Percentiles rank a stretch among this genome's conserved stretches.
Evolutionary conservation across 805 yeast species (phyloP).

Genomic region (Lipomyces lipofer): DNA sequence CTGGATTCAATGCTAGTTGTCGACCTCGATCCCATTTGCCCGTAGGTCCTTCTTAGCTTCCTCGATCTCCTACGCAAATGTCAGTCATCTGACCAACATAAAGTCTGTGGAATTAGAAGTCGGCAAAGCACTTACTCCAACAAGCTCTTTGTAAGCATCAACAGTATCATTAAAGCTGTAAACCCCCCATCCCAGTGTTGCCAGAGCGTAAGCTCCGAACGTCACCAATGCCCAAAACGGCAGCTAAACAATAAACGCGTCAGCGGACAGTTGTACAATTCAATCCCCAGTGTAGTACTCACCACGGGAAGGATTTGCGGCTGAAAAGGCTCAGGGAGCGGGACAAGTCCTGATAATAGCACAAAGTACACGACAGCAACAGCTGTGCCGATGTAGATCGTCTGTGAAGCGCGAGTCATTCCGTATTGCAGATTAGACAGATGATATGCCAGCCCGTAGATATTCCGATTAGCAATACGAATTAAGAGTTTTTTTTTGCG

Average conservation of each 20-base stretch:
- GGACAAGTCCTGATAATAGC: neutral
- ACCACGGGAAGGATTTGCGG: neutral
- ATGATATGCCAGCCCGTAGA: too few relatives aligned
- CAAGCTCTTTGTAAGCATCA: neutral
- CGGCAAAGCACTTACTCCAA: neutral
- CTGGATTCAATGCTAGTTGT: too few relatives aligned
- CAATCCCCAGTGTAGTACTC: neutral
- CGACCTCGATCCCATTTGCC: too few relatives aligned
- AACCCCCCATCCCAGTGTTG: neutral
- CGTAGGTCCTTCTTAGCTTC: too few relatives aligned
- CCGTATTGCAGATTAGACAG: too few relatives aligned
- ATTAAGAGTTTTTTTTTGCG: too few relatives aligned
- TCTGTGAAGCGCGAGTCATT: too few relatives aligned
- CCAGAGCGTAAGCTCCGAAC: neutral
- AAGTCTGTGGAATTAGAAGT: too few relatives aligned
- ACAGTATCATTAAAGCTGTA: neutral
- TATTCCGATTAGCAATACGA: too few relatives aligned
- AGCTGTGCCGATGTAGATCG: neutral
- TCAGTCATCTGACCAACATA: too few relatives aligned
- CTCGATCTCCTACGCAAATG: too few relatives aligned
- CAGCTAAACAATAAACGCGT: neutral
- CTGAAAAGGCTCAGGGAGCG: neutral
- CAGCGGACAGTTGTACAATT: neutral
- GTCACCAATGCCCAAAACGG: neutral
- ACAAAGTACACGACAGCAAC: neutral